A percentile compares a stretch with the other conserved stretches of the same genome.
phyloP scores from a whole-genome alignment of 2,329 filamentous ascomycete species.

The Plenodomus lindquistii region DNA sequence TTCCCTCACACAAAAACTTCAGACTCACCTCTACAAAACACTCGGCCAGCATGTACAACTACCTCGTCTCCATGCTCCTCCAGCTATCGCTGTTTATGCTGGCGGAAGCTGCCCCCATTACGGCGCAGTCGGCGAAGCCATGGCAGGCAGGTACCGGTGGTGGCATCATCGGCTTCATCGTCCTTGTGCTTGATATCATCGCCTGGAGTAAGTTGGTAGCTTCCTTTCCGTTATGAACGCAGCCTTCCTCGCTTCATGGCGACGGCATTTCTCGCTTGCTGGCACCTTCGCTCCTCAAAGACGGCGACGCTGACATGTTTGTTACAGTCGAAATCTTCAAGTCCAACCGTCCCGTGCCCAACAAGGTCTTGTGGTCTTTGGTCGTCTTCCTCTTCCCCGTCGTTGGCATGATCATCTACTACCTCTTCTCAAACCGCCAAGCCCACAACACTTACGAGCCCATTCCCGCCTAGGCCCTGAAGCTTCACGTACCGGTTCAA shows the following conservation, averaged over 20 bases:
- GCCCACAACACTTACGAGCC: constrained; percentile 62
- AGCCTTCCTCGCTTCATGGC: background rate
- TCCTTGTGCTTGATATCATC: constrained; percentile 65
- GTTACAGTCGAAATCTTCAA: constrained; percentile 65
- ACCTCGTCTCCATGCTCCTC: constrained; percentile 51
- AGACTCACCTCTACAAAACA: background rate
- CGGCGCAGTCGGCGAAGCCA: constrained; percentile 46
- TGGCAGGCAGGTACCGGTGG: constrained; percentile 66
- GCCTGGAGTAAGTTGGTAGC: constrained; percentile 59
- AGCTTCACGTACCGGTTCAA: background rate
- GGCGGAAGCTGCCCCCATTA: constrained; percentile 54
- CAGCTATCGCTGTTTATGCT: constrained; percentile 58
- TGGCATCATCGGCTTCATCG: constrained; percentile 63
- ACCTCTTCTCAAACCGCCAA: constrained; percentile 64
- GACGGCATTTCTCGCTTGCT: background rate
- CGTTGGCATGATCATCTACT: constrained; percentile 65
- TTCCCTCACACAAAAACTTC: background rate
- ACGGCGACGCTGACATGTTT: constrained; percentile 15
- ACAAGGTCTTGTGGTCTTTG: constrained; percentile 66
- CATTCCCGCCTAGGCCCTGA: constrained; percentile 34
- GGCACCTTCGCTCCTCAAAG: background rate
- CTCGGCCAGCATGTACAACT: constrained; percentile 37
- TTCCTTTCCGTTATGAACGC: background rate
- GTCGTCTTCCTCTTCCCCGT: constrained; percentile 68
- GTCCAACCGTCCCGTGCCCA: constrained; percentile 60